phyloP scores from a whole-genome alignment of 2,329 filamentous ascomycete species.

The Paecilomyces variotii region DNA sequence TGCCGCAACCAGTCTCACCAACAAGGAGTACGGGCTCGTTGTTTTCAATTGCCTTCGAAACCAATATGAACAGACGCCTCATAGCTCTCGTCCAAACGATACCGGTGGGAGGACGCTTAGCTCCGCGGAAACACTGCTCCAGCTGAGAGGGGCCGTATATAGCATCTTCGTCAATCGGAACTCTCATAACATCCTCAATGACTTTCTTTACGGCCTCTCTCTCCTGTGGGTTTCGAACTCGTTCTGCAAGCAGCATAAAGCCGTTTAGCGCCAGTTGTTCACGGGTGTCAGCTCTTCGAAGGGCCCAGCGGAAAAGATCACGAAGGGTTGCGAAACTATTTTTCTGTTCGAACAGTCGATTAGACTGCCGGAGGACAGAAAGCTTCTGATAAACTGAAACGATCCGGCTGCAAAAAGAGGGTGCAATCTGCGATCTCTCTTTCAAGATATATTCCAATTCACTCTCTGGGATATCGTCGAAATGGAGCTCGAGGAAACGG shows the following conservation, averaged over 20 bases:
- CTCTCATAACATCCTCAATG: constrained; percentile 85
- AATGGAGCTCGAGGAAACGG: constrained; percentile 92
- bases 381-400: constrained; percentile 91
- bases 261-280: constrained; percentile 87
- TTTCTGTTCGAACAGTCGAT: constrained; percentile 89
- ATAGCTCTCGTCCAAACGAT: constrained; percentile 96
- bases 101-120: constrained; percentile 20
- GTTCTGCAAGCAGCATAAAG: constrained; percentile 91
- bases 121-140: constrained; percentile 47
- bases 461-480: constrained; percentile 93
- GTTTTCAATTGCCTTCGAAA: constrained; percentile 77
- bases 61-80: constrained; percentile 81
- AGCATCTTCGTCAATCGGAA: constrained; percentile 63
- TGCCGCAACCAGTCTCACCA: constrained; percentile 94
- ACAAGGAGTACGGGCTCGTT: constrained; percentile 92
- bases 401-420: constrained; percentile 84
- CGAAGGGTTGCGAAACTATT: constrained; percentile 93
- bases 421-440: constrained; percentile 77
- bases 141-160: constrained; percentile 61
- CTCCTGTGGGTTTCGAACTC: constrained; percentile 87
- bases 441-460: constrained; percentile 89
- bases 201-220: constrained; percentile 73
- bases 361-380: constrained; percentile 80
- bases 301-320: constrained; percentile 92
- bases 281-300: constrained; percentile 73